A percentile compares a stretch with the other conserved stretches of the same genome.
Evolutionary conservation across 2,329 filamentous ascomycete genomes (phyloP).

Genomic region (Ceratocystis huliohia): DNA sequence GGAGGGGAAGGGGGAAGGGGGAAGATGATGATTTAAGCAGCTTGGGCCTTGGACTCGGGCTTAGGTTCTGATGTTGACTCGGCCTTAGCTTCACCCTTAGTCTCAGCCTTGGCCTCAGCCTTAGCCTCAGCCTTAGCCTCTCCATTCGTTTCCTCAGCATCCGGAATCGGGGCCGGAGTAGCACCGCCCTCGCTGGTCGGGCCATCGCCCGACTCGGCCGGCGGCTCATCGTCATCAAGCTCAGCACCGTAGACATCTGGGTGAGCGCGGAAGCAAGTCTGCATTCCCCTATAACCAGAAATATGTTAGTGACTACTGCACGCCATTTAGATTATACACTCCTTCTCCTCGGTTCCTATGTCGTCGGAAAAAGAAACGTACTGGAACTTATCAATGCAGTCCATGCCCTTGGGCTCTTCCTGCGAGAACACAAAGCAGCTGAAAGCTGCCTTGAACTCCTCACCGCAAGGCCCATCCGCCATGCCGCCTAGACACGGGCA

Average conservation of each 20-base stretch:
- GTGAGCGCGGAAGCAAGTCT: conserved; percentile 87
- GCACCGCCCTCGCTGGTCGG: conserved; percentile 21
- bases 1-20: background rate
- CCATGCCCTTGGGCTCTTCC: conserved; percentile 93
- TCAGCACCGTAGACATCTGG: conserved; percentile 89
- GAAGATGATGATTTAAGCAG: background rate
- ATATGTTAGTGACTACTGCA: background rate
- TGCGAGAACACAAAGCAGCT: conserved; percentile 96
- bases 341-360: too few relatives aligned
- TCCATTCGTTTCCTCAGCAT: conserved; percentile 12
- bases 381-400: conserved; percentile 97
- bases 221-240: conserved; percentile 58
- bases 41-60: background rate
- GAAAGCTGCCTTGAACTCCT: conserved; percentile 89
- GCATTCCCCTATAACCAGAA: conserved; percentile 60
- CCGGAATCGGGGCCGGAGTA: conserved; percentile 14
- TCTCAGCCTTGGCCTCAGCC: conserved; percentile 20
- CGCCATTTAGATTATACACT: background rate
- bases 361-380: conserved; percentile 34
- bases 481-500: conserved; percentile 95
- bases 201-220: conserved; percentile 24
- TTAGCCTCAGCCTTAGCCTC: conserved; percentile 27
- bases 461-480: conserved; percentile 89
- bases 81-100: conserved; percentile 14
- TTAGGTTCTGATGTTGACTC: background rate